Evolutionary conservation across 2,329 filamentous ascomycete genomes (phyloP).

Genomic region (Colletotrichum tamarilloi): DNA sequence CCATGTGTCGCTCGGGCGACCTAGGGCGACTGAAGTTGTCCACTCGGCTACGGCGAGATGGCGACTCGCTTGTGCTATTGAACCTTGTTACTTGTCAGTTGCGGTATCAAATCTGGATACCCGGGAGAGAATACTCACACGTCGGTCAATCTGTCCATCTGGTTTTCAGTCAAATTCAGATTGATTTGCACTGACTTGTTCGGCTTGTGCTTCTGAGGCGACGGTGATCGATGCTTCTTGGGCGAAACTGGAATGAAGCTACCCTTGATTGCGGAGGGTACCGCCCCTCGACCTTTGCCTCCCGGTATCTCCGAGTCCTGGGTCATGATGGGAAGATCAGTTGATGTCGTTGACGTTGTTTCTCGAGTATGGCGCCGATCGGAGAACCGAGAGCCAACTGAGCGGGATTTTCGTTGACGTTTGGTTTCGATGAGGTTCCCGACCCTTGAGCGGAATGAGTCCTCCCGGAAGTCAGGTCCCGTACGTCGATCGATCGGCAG

Average conservation of each 20-base stretch:
- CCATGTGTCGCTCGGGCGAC: conserved; percentile 38
- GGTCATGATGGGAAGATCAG: conserved; percentile 18
- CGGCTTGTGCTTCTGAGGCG: conserved; percentile 46
- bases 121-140: conserved; percentile 47
- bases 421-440: neutral
- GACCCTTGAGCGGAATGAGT: conserved; percentile 23
- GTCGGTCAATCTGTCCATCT: conserved; percentile 60
- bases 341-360: conserved; percentile 4
- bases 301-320: conserved; percentile 20
- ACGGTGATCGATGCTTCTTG: conserved; percentile 47
- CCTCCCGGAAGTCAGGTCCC: neutral
- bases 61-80: conserved; percentile 43
- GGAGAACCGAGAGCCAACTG: neutral
- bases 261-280: conserved; percentile 44
- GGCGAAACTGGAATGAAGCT: conserved; percentile 51
- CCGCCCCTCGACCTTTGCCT: conserved; percentile 11
- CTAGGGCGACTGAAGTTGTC: conserved; percentile 36
- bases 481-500: neutral
- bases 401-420: neutral
- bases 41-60: conserved; percentile 40
- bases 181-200: conserved; percentile 57
- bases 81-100: conserved; percentile 43
- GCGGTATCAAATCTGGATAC: neutral
- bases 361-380: neutral
- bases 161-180: conserved; percentile 60